Percentiles rank a stretch among this genome's conserved stretches.
These are phyloP conservation scores for Orbilia javanica DNA, from an alignment of 2,329 filamentous ascomycete genomes.

Conservation along the genomic window DNA sequence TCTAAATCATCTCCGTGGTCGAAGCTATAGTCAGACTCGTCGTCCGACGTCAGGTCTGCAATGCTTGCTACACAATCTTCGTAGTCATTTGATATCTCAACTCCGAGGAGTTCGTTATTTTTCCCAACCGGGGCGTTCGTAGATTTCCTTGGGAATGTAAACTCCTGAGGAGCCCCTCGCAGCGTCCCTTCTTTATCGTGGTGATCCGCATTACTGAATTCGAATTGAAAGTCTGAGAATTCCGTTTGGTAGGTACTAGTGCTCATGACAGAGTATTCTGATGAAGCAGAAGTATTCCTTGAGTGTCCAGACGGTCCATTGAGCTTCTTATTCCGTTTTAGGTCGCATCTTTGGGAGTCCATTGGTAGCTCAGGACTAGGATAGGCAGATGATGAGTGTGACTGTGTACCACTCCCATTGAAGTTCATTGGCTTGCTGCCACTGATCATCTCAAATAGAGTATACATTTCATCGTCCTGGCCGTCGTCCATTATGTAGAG, in stretches of 20 bases:
- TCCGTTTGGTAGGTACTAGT: constrained; percentile 53
- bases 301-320: constrained; percentile 30
- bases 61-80: constrained; percentile 53
- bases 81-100: constrained; percentile 39
- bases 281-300: constrained; percentile 52
- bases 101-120: constrained; percentile 17
- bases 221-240: constrained; percentile 57
- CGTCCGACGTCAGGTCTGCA: constrained; percentile 50
- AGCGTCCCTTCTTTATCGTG: constrained; percentile 12
- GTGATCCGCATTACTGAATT: constrained; percentile 18
- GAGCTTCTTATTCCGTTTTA: constrained; percentile 6
- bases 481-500: constrained; percentile 55
- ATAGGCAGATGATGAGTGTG: constrained; percentile 11
- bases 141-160: constrained; percentile 12
- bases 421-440: constrained; percentile 34
- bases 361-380: constrained; percentile 28
- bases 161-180: constrained; percentile 10
- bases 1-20: constrained; percentile 51
- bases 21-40: constrained; percentile 49
- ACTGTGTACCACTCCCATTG: neutral
- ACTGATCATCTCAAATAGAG: constrained; percentile 54
- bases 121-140: constrained; percentile 16
- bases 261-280: constrained; percentile 47
- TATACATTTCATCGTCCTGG: constrained; percentile 57
- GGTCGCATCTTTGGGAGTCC: constrained; percentile 31